Evolutionary conservation across 805 yeast species (phyloP).

Genomic region (Yamadazyma sp.): DNA sequence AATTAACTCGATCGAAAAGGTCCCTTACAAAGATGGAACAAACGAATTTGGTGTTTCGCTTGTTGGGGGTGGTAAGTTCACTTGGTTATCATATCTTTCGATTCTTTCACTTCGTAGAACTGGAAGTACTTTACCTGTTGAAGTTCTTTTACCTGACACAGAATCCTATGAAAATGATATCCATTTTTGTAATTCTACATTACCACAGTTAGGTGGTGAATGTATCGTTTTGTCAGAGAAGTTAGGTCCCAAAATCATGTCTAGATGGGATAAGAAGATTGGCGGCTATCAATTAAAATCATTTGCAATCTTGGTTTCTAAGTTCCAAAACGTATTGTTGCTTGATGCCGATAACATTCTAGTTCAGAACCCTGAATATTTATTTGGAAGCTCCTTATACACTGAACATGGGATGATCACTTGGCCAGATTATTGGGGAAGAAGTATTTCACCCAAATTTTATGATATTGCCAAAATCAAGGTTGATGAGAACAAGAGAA

Average conservation of each 20-base stretch:
- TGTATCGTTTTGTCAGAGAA: slow-evolving; percentile 27
- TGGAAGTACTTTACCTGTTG: slow-evolving; percentile 46
- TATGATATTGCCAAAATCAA: slow-evolving; percentile 49
- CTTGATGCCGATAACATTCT: slow-evolving; percentile 53
- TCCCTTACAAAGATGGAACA: neutral
- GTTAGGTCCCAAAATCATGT: slow-evolving; percentile 1
- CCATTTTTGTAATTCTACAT: slow-evolving; percentile 39
- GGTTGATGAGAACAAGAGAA: slow-evolving; percentile 27
- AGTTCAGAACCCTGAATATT: slow-evolving; percentile 36
- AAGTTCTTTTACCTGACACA: slow-evolving; percentile 43
- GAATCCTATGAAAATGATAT: slow-evolving; percentile 40
- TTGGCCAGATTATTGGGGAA: slow-evolving; percentile 72
- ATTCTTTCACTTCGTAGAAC: slow-evolving; percentile 42
- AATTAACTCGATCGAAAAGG: neutral
- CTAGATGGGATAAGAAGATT: slow-evolving; percentile 16
- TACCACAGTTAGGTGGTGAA: slow-evolving; percentile 42
- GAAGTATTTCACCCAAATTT: slow-evolving; percentile 59
- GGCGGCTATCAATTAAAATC: slow-evolving; percentile 51
- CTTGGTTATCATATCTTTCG: slow-evolving; percentile 49
- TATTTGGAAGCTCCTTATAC: slow-evolving; percentile 45
- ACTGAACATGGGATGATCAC: slow-evolving; percentile 46
- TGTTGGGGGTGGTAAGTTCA: slow-evolving; percentile 53
- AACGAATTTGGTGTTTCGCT: slow-evolving; percentile 25
- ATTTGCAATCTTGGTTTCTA: slow-evolving; percentile 61
- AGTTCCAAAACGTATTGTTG: slow-evolving; percentile 44